Evolutionary conservation across 2,329 filamentous ascomycete genomes (phyloP).

Genomic region (Bretziella fagacearum): DNA sequence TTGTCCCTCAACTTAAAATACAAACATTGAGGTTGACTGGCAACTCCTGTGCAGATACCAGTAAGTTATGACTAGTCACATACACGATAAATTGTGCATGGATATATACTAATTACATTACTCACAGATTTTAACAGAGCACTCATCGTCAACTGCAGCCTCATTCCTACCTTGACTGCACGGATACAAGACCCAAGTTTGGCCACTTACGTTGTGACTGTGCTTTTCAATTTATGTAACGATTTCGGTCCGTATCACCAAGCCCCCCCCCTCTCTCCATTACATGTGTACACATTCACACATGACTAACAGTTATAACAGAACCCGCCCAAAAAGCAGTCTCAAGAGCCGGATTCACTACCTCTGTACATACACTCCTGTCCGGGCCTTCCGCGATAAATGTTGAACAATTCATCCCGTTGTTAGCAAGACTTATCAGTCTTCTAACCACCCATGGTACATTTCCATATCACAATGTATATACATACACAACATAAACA

Average conservation of each 20-base stretch:
- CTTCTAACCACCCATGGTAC: conserved; percentile 35
- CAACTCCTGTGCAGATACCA: conserved; percentile 12
- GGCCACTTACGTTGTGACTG: conserved; percentile 37
- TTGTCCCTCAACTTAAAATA: background rate
- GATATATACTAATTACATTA: background rate
- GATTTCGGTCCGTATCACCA: conserved; percentile 37
- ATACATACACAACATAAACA: background rate
- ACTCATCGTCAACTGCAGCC: conserved; percentile 33
- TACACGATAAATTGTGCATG: too few relatives aligned
- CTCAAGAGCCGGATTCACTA: conserved; percentile 34
- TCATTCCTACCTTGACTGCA: conserved; percentile 30
- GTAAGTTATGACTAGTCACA: too few relatives aligned
- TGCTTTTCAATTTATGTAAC: conserved; percentile 44
- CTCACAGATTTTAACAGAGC: conserved; percentile 39
- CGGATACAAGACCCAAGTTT: conserved; percentile 32
- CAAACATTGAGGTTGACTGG: conserved; percentile 13
- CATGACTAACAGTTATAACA: conserved; percentile 20
- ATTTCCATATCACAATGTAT: conserved; percentile 2
- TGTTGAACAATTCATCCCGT: conserved; percentile 25
- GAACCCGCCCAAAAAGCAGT: conserved; percentile 41
- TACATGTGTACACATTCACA: too few relatives aligned
- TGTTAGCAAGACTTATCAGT: conserved; percentile 32
- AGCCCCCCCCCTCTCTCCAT: background rate
- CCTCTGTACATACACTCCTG: conserved; percentile 32
- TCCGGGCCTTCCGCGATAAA: conserved; percentile 27